phyloP scores from a whole-genome alignment of 306 rosid genomes.

The Glycine soja region DNA sequence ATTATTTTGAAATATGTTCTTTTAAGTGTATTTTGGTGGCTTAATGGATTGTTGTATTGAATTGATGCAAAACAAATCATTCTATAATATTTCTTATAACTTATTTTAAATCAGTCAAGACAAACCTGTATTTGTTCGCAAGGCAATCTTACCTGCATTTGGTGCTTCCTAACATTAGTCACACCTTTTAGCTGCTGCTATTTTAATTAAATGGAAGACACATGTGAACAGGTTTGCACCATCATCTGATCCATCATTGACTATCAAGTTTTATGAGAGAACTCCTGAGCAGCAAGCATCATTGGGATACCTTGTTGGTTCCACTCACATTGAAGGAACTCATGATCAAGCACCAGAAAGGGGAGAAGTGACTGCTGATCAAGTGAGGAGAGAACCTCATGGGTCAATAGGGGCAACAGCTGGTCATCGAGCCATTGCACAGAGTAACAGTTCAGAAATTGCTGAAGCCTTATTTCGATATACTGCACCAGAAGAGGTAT shows the following conservation, averaged over 20 bases:
- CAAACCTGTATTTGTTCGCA: slow-evolving; percentile 24
- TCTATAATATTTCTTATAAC: not conserved
- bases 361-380: slow-evolving; percentile 53
- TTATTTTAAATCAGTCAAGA: slow-evolving; percentile 3
- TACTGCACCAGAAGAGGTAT: slow-evolving; percentile 95
- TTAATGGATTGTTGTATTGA: slow-evolving; percentile 2
- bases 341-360: slow-evolving; percentile 48
- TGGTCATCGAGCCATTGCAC: slow-evolving; percentile 95
- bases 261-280: slow-evolving; percentile 86
- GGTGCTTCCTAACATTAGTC: slow-evolving; percentile 10
- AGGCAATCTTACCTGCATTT: slow-evolving; percentile 13
- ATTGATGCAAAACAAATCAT: not conserved
- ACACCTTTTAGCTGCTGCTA: slow-evolving; percentile 32
- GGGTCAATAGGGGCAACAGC: slow-evolving; percentile 89
- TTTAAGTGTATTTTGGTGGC: slow-evolving; percentile 30
- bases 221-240: slow-evolving; percentile 76
- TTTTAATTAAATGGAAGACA: slow-evolving; percentile 23
- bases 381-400: slow-evolving; percentile 68
- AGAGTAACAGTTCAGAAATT: slow-evolving; percentile 80
- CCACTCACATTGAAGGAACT: slow-evolving; percentile 57
- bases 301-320: slow-evolving; percentile 73
- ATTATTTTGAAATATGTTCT: not conserved
- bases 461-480: slow-evolving; percentile 88
- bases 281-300: slow-evolving; percentile 87
- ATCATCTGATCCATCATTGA: slow-evolving; percentile 74